Evolutionary conservation across 148 eudicot genomes (phyloP).

Genomic region (Rhododendron henanense): DNA sequence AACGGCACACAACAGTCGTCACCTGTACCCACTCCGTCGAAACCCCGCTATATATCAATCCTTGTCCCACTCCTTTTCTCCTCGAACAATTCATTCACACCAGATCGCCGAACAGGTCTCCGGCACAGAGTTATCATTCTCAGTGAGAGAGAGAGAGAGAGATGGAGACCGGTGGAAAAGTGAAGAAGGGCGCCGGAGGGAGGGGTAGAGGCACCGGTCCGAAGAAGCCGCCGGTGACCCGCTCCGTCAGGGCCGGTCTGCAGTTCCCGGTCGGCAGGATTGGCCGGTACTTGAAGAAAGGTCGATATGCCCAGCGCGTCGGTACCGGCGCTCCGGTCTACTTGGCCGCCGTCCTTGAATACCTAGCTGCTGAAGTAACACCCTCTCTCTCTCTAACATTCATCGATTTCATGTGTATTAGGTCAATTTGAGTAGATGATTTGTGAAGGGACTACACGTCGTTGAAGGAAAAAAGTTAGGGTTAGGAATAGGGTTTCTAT

Average conservation of each 20-base stretch:
- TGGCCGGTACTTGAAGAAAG: constrained; percentile 63
- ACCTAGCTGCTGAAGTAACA: constrained; percentile 67
- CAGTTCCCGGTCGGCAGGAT: constrained; percentile 81
- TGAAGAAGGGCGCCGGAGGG: constrained; percentile 63
- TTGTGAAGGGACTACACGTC: not conserved
- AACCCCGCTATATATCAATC: not conserved
- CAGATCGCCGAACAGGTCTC: not conserved
- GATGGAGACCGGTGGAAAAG: constrained; percentile 53
- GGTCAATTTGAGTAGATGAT: not conserved
- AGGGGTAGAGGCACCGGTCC: constrained; percentile 58
- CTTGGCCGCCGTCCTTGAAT: constrained; percentile 71
- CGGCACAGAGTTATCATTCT: not conserved
- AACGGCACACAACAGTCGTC: constrained; percentile 13
- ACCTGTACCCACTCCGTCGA: not conserved
- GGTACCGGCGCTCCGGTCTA: constrained; percentile 78
- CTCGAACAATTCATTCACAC: not conserved
- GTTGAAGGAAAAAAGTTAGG: too few species aligned
- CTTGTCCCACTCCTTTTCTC: constrained; percentile 2
- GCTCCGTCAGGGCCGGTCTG: constrained; percentile 63
- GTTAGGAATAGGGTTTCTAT: not conserved
- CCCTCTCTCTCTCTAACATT: not conserved
- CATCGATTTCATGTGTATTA: not conserved
- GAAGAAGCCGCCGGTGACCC: constrained; percentile 60
- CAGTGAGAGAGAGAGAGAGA: not conserved
- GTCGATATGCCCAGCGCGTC: constrained; percentile 62